phyloP scores from a whole-genome alignment of 768 basidiomycete genomes.

The Amanita rimosa region DNA sequence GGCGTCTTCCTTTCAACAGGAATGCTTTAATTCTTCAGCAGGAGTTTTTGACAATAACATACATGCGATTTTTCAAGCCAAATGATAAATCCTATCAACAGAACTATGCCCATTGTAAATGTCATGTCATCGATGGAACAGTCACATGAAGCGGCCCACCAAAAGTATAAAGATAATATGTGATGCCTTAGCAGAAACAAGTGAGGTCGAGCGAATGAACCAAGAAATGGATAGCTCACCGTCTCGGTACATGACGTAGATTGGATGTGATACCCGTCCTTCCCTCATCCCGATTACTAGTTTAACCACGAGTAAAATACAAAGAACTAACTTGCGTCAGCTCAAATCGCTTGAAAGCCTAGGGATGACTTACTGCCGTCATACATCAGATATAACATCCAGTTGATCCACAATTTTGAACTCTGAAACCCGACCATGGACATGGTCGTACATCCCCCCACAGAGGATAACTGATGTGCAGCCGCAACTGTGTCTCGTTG shows the following conservation, averaged over 20 bases:
- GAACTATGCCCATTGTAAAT: neutral
- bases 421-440: neutral
- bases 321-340: neutral
- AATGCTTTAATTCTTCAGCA: neutral
- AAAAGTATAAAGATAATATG: conserved; percentile 3
- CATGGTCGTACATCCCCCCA: neutral
- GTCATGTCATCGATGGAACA: neutral
- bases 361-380: neutral
- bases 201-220: neutral
- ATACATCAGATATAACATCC: neutral
- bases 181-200: neutral
- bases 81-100: neutral
- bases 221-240: neutral
- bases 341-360: neutral
- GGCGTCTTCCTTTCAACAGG: neutral
- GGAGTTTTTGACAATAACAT: neutral
- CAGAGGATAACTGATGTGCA: neutral
- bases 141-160: neutral
- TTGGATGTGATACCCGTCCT: neutral
- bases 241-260: conserved; percentile 3
- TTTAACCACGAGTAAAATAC: neutral
- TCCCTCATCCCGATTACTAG: neutral
- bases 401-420: neutral
- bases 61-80: neutral
- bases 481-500: neutral